phyloP scores from a whole-genome alignment of 257 asterid genomes.

The Solanum phureja region DNA sequence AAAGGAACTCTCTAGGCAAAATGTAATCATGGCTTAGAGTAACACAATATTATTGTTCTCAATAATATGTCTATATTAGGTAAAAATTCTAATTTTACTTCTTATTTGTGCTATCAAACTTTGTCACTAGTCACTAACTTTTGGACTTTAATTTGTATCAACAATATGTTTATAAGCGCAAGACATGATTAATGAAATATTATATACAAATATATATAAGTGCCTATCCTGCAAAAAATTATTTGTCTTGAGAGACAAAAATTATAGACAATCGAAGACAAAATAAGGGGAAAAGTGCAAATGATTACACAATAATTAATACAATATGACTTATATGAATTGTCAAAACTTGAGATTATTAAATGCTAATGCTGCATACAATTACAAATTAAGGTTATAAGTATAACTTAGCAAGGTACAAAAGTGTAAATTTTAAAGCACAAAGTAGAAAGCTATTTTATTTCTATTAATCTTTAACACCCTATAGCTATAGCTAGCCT shows the following conservation, averaged over 20 bases:
- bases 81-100: background rate
- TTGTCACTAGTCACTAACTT: background rate
- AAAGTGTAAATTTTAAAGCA: background rate
- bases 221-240: fast-evolving
- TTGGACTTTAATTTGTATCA: background rate
- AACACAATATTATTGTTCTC: background rate
- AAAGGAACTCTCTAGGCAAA: background rate
- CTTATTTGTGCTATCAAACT: background rate
- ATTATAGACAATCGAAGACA: background rate
- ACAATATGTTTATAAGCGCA: background rate
- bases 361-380: background rate
- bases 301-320: background rate
- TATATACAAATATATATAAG: background rate
- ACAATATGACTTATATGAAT: background rate
- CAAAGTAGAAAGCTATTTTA: background rate
- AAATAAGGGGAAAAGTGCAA: background rate
- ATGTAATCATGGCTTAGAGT: background rate
- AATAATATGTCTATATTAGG: background rate
- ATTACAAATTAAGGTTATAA: background rate
- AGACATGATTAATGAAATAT: background rate
- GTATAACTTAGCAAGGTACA: background rate
- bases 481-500: background rate
- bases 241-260: background rate
- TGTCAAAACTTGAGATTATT: background rate
- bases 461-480: background rate